Conservation (phyloP, 1,139 yeast genomes). For the Sugiyamaella japonica region DNA sequence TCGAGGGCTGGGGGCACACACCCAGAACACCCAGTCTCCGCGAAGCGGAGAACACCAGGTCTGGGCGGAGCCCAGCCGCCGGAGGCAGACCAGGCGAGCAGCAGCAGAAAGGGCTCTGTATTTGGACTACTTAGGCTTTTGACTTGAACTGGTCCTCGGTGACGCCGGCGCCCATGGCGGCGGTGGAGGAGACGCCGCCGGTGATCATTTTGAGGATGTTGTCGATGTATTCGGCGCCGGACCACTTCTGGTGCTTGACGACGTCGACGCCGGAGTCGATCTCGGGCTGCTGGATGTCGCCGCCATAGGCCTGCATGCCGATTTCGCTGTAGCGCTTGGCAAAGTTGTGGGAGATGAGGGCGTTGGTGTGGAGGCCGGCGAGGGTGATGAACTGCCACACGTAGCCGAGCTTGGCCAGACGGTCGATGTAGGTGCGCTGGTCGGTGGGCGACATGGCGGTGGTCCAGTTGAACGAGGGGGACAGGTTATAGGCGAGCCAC, state of each 20-base stretch:
- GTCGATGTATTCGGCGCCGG: conserved; percentile 97
- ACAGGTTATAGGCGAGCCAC: conserved; percentile 94
- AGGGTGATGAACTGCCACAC: conserved; percentile 98
- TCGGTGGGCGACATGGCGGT: conserved; percentile 85
- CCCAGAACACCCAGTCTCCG: too few species aligned
- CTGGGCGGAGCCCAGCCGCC: not conserved
- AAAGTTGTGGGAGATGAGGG: conserved; percentile 85
- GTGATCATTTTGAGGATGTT: conserved; percentile 84
- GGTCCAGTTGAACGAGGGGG: conserved; percentile 98
- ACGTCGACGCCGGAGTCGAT: conserved; percentile 90
- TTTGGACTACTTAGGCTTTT: conserved; percentile 24
- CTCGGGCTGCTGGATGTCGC: conserved; percentile 82
- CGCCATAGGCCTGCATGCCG: conserved; percentile 97
- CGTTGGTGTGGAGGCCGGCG: conserved; percentile 97
- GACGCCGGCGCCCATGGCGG: conserved; percentile 99
- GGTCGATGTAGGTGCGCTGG: conserved; percentile 85
- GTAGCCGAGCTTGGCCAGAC: conserved; percentile 87
- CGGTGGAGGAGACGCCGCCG: conserved; percentile 94
- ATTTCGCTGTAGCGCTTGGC: conserved; percentile 72
- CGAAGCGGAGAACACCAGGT: not conserved
- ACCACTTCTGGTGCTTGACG: conserved; percentile 98
- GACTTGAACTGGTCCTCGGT: conserved; percentile 91
- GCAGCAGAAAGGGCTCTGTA: not conserved
- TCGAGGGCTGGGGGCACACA: too few species aligned
- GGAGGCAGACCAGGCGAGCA: not conserved